Base-by-base conservation (phyloP, 1,284 basidiomycete genomes). In the Afroboletus lepidellus region DNA sequence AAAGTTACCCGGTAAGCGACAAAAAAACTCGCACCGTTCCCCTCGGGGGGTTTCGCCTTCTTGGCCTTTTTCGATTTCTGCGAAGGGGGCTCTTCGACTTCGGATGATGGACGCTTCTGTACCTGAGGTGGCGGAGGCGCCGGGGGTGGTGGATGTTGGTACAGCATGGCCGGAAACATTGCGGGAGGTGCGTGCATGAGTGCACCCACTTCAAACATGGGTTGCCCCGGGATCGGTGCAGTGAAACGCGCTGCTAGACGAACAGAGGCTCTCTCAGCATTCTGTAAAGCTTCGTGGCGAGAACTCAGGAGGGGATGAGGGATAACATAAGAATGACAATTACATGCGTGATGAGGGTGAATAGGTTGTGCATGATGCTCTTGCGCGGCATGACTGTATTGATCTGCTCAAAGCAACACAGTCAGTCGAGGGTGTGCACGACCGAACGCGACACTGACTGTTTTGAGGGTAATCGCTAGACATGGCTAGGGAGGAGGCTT, bases 241-340 rank as follows among this genome's bases (percentile, higher is more conserved):
- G 72, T 66, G 37, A 70, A 77, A 45, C 82, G 81, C 25, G 79
- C 79, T 48, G 74, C 76, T 60, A 84, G 60, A 60, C 81, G 81
- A 67, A 81, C 63, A 62, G 81, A 82, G 55, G 74, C 77, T 54
- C 81, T 71, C 63, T 84, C 77, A 64, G 72, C 60, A 47, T 60
- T 55, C 71, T 83, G 80, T 68, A 74, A 81, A 57, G 67, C 76
- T 78, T 71, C 9, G 34, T 51, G 53, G 48, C 41, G 41, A 57
- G 38, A 32, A 53, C 57, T 68, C 54, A 63, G 61, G 60, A 59
- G 54, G 23, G 50, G 36, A 56, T 42, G 52, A 44, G 48, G 33
- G 41, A 50, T 16, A 33, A 39, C 13, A 48, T 48, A 24, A 38
- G 56, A 66, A 56, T 36, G 46, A 62, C 53, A 70, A 58, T 71